Evolutionary conservation across 208 protist genomes (phyloP), one percentile per base, ranked within the genome.

Genomic region (Leishmania tropica): DNA sequence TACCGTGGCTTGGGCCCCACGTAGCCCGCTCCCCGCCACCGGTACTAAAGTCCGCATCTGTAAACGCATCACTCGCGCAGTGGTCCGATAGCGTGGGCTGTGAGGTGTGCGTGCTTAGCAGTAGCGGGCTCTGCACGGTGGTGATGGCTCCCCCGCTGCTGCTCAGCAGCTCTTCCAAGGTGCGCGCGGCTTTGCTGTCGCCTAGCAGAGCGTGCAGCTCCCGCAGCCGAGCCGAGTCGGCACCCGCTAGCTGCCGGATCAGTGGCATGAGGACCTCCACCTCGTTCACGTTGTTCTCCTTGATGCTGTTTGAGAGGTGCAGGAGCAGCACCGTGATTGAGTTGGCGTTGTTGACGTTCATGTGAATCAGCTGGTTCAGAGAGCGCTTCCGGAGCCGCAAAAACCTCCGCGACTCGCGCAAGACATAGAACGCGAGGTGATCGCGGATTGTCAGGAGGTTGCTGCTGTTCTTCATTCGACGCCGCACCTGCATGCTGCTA

Each of bases 401-500:
- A 73, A 95, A 93, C 35, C 75, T 76, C 13, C 86, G 79, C 67
- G 86, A 90, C 65, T 90, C 86, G 56, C 79, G 71, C 40, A 98
- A 75, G 7, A 96, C 81, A 48, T 85, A 83, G 70, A 95, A 94
- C 62, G 93, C 90, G 24, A 98, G 80, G 58, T 80, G 84, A 76
- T 95, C 91, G 56, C 95, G 92, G 17, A 87, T 95, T 35, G 94
- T 88, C 83, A 98, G 96, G 62, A 98, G 85, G 64, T 85, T 85
- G 73, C 85, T 94, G 68, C 80, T 86, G 70, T 92, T 94, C 87
- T 97, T 98, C 95, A 98, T 98, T 35, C 85, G 86, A 78, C 88
- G 91, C 6, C 95, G 91, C 72, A 97, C 92, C 90, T 89, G 93
- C 60, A 94, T 91, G 88, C 91, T 95, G 86, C 95, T 98, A 56